Base-by-base conservation (phyloP, 768 basidiomycete species). In the Chlorophyllum brunneum region DNA sequence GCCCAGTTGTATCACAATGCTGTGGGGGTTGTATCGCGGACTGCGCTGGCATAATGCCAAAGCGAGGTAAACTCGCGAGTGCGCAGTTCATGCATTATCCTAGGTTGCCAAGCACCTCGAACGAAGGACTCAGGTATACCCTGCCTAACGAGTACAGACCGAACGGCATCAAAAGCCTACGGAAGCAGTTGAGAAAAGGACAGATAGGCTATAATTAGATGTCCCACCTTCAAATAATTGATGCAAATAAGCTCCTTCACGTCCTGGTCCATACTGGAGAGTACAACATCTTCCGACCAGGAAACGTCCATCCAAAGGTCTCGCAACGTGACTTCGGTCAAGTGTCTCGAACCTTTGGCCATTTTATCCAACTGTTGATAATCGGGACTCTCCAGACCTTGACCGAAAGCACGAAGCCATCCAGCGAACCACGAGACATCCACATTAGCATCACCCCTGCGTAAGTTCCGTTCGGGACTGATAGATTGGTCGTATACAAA, bases 301-400 rank as follows among this genome's bases (percentile, higher is more conserved):
- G 43, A 47, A 47, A 47, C 45, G 22, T 47, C 45, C 43, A 30
- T 45, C 43, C 43, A 45, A 29, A 45, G 5, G 31, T 45, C 43
- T 8, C 30, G 26, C 5, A 33, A 18, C 20, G 29, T 31, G 7
- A 45, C 27, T 5, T 45, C n/a, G 8, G 13, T 30, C 27, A 45
- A 30, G 4, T 30, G n/a, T 5, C 13, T 45, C 5, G 43, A 45
- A 16, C 15, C 3, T 29, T 18, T 6, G 11, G 43, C 43, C 2
- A 45, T 18, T 31, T 30, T 45, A 16, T 45, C 43, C 6, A 29
- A 29, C 8, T 29, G 27, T 30, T 30, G 16, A 10, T 45, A 45
- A 18, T 30, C 24, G 1, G 43, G 15, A 29, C 43, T 45, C 15
- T 45, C 43, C n/a, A 45, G 43, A 5, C 43, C 43, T 15, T 18